Evolutionary conservation across 768 basidiomycete species (phyloP).

Genomic region (Cystobasidium tubakii): DNA sequence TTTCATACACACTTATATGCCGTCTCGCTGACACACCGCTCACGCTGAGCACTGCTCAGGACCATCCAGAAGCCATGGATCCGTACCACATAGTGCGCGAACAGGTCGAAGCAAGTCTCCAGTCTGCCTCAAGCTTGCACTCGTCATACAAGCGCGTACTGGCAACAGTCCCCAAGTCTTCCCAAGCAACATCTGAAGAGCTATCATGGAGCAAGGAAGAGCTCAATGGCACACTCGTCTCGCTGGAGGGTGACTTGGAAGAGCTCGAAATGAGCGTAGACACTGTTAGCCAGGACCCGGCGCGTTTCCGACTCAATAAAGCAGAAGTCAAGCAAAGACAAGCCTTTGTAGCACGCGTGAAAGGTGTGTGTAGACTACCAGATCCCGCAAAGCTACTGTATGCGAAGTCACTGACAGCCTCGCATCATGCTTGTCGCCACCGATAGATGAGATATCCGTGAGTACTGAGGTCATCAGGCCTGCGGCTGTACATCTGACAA

Average conservation of each 20-base stretch:
- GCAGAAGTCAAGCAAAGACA: conserved; percentile 8
- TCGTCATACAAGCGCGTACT: conserved; percentile 23
- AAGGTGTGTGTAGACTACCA: conserved; percentile 3
- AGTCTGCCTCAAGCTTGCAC: conserved; percentile 6
- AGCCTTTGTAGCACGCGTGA: conserved; percentile 7
- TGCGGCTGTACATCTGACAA: too few species aligned
- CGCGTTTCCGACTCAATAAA: conserved; percentile 6
- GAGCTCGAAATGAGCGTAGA: conserved; percentile 27
- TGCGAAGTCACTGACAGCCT: neutral
- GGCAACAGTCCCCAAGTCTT: conserved; percentile 7
- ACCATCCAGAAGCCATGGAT: neutral
- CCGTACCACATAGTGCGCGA: conserved; percentile 12
- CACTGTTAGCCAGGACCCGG: conserved; percentile 12
- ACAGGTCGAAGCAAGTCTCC: conserved; percentile 18
- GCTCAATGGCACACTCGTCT: conserved; percentile 12
- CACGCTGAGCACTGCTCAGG: neutral
- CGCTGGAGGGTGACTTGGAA: conserved; percentile 25
- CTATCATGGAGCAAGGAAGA: conserved; percentile 32
- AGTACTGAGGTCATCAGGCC: neutral
- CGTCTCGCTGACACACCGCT: neutral
- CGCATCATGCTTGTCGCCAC: neutral
- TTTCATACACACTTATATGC: neutral
- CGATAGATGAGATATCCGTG: conserved; percentile 16
- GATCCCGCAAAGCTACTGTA: neutral
- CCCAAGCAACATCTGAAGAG: conserved; percentile 16